Base-by-base conservation (phyloP, 768 basidiomycete genomes). In the Candolleomyces efflorescens region DNA sequence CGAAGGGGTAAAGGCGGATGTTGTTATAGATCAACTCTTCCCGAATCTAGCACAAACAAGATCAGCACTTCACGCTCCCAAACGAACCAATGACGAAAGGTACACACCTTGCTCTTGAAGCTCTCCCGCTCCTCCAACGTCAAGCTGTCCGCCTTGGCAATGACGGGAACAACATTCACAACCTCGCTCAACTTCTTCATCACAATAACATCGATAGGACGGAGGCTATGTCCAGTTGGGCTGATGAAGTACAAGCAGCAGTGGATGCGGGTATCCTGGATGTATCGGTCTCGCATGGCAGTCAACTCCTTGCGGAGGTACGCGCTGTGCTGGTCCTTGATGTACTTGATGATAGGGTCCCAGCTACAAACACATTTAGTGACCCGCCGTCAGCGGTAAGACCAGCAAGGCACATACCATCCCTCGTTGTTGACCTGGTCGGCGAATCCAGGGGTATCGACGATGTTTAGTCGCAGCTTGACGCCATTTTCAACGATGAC, bases 141-240 rank as follows among this genome's bases (percentile, higher is more conserved):
- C 78, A 99, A 80, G 62, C 86, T 89, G 73, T 99, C 96, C 27
- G 91, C 83, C 82, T 99, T 99, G 64, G 97, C 96, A 67, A 99
- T 98, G 60, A 99, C 91, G n/a, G 96, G 96, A 7, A 99, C 95
- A 53, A 99, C 96, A 65, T 99, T 99, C 72, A 98, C 97, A 44
- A 98, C 96, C 71, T 98, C 97, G 71, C 90, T 91, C 60, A 99
- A 80, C 79, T 98, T 98, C 82, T 98, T 97, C 88, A 99, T 94
- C 63, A 99, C 97, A 67, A 94, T 94, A 47, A 98, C 89, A 66
- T 99, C 96, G 67, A 99, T 94, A 27, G 97, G 87, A 60, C 95
- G 92, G 56, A 99, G 84, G 3, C 90, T 87, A 75, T 99, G 96
- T 20, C 96, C 96, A n/a, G 95, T 97, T 20, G 96, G 97, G 74